Conservation (phyloP, 2,329 filamentous ascomycete species). For the Arthroderma uncinatum region DNA sequence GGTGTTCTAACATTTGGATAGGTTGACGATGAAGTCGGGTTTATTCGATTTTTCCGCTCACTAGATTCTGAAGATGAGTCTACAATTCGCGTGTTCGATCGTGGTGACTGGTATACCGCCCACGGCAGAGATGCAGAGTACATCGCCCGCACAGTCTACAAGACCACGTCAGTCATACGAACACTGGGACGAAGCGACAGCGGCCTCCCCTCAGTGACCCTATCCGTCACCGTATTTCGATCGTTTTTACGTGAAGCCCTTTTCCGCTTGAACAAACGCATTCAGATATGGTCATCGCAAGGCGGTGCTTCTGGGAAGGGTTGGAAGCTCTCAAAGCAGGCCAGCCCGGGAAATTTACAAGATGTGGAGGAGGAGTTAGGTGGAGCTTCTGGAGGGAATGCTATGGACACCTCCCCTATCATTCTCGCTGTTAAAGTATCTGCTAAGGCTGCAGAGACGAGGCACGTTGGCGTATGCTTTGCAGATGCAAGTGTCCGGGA, state of each 20-base stretch:
- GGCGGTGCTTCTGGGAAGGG: conserved; percentile 56
- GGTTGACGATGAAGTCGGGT: conserved; percentile 94
- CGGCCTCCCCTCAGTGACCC: conserved; percentile 85
- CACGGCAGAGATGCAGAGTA: conserved; percentile 39
- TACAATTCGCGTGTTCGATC: conserved; percentile 82
- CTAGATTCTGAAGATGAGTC: conserved; percentile 55
- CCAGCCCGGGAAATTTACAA: conserved; percentile 90
- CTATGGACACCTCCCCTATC: conserved; percentile 82
- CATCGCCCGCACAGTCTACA: conserved; percentile 64
- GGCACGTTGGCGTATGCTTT: conserved; percentile 89
- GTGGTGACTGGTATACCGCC: conserved; percentile 85
- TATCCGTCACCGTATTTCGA: conserved; percentile 88
- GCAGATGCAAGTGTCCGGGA: conserved; percentile 94
- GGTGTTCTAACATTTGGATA: conserved; percentile 26
- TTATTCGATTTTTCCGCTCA: conserved; percentile 93
- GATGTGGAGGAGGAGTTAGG: conserved; percentile 87
- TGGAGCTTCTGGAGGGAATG: conserved; percentile 31
- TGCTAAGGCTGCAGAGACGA: conserved; percentile 71
- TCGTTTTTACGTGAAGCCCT: conserved; percentile 92
- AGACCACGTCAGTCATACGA: conserved; percentile 88
- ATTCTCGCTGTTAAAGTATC: conserved; percentile 91
- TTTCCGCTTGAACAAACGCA: conserved; percentile 76
- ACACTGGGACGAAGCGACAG: conserved; percentile 77
- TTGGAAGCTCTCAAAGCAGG: conserved; percentile 86
- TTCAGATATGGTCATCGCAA: conserved; percentile 77